A percentile compares a stretch with the other conserved stretches of the same genome.
phyloP scores from a whole-genome alignment of 306 rosid genomes.

The Benincasa hispida region DNA sequence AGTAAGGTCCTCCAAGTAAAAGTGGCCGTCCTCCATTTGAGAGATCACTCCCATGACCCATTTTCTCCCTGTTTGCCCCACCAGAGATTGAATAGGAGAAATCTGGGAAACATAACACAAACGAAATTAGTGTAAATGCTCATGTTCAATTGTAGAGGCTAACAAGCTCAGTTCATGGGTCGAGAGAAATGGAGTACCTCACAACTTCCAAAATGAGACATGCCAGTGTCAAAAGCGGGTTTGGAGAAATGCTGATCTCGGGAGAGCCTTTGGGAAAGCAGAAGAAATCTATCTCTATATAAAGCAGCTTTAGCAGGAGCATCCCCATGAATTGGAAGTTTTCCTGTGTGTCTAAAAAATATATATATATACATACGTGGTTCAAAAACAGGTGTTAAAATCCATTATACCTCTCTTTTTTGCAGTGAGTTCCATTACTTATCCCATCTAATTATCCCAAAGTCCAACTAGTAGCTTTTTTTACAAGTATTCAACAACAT shows the following conservation, averaged over 20 bases:
- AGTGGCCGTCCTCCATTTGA: conserved; percentile 83
- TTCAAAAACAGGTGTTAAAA: not conserved
- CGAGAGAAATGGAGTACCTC: conserved; percentile 38
- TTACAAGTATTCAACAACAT: no score
- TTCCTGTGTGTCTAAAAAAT: conserved; percentile 41
- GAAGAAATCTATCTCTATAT: conserved; percentile 63
- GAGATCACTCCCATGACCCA: conserved; percentile 89
- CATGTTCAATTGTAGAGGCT: not conserved
- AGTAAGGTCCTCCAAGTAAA: conserved; percentile 75
- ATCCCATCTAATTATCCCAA: not conserved
- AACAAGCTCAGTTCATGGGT: not conserved
- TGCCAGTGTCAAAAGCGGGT: conserved; percentile 62
- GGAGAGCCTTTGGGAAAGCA: conserved; percentile 71
- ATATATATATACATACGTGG: not conserved
- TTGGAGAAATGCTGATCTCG: conserved; percentile 74
- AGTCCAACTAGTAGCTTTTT: not conserved
- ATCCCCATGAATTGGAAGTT: conserved; percentile 61
- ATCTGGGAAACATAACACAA: conserved; percentile 38
- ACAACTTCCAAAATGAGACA: conserved; percentile 61
- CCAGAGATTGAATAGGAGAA: conserved; percentile 90
- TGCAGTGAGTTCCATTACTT: not conserved
- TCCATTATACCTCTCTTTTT: not conserved
- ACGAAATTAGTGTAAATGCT: not conserved
- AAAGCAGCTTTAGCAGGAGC: conserved; percentile 59
- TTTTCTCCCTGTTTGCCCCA: conserved; percentile 67